Conservation (phyloP, 495 filamentous ascomycete species). For the Lichenothelia convexa region DNA sequence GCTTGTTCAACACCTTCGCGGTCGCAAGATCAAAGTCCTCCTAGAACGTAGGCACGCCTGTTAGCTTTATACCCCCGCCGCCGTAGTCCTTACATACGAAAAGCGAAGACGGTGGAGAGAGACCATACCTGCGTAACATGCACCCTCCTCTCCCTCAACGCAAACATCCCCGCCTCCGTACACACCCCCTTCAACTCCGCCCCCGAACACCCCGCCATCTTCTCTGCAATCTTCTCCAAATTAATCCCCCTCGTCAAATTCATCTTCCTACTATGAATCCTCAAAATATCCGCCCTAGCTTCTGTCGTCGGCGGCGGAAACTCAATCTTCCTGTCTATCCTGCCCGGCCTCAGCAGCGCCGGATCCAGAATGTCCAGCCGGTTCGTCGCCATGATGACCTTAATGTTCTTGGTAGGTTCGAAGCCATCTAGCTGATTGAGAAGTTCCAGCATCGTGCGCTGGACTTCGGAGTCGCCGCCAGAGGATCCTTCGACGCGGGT, state of each 20-base stretch:
- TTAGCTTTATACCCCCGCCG: too few species aligned
- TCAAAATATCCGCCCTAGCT: conserved; percentile 89
- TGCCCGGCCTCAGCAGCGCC: conserved; percentile 77
- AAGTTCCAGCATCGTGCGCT: conserved; percentile 97
- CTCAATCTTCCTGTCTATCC: conserved; percentile 98
- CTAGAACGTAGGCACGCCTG: too few species aligned
- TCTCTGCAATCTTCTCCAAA: conserved; percentile 93
- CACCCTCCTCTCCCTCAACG: conserved; percentile 80
- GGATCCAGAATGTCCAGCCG: conserved; percentile 94
- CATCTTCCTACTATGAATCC: conserved; percentile 94
- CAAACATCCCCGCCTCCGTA: conserved; percentile 96
- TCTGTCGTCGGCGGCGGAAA: conserved; percentile 97
- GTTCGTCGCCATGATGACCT: conserved; percentile 99
- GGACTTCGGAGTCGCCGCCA: conserved; percentile 95
- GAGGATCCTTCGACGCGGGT: conserved; percentile 90
- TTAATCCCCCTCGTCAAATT: conserved; percentile 97
- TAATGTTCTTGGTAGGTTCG: conserved; percentile 99
- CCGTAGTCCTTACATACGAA: too few species aligned
- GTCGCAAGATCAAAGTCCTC: conserved; percentile 98
- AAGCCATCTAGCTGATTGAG: conserved; percentile 98
- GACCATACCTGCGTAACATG: too few species aligned
- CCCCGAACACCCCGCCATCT: conserved; percentile 98
- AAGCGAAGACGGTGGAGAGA: too few species aligned
- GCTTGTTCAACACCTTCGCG: conserved; percentile 98
- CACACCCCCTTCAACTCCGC: conserved; percentile 96